Percentiles rank a stretch among this genome's conserved stretches.
Conservation (phyloP, 202 grass and related monocot genomes). For the Cymbopogon flexuosus region DNA sequence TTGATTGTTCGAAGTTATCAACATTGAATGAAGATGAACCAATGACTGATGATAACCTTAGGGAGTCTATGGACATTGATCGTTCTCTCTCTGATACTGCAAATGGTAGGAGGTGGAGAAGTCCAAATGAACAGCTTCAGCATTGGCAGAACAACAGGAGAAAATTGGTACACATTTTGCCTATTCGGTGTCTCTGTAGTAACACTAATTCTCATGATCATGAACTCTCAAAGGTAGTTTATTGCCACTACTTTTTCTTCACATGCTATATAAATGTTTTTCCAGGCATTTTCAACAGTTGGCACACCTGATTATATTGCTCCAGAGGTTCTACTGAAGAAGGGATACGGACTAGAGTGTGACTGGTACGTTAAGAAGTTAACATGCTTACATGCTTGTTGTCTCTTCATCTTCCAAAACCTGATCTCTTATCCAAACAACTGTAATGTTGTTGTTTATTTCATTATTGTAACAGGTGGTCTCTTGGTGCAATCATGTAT, state of each 20-base stretch:
- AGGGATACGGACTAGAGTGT: constrained; percentile 79
- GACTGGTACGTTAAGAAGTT: constrained; percentile 54
- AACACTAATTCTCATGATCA: background rate
- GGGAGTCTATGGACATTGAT: constrained; percentile 70
- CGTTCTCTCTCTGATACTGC: constrained; percentile 36
- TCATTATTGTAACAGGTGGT: constrained; percentile 58
- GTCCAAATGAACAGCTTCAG: constrained; percentile 63
- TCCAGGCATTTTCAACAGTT: constrained; percentile 85
- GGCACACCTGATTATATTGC: constrained; percentile 86
- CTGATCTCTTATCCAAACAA: constrained; percentile 1
- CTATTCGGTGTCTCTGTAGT: constrained; percentile 1
- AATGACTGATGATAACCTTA: constrained; percentile 57
- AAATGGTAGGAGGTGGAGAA: constrained; percentile 70
- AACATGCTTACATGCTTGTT: background rate
- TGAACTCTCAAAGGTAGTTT: constrained; percentile 23
- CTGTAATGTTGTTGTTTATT: constrained; percentile 19
- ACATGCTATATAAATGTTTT: constrained; percentile 21
- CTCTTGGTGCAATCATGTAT: constrained; percentile 85
- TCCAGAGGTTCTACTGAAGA: constrained; percentile 78
- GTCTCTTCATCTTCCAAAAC: constrained; percentile 5
- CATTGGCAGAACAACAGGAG: constrained; percentile 88
- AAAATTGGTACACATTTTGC: constrained; percentile 45
- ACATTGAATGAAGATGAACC: constrained; percentile 78
- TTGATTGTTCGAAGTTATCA: constrained; percentile 69
- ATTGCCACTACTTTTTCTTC: background rate